Percentiles rank a stretch among this genome's conserved stretches.
These are phyloP conservation scores for Symmetrospora coprosmae DNA, from an alignment of 768 basidiomycete species.

Conservation along the genomic window DNA sequence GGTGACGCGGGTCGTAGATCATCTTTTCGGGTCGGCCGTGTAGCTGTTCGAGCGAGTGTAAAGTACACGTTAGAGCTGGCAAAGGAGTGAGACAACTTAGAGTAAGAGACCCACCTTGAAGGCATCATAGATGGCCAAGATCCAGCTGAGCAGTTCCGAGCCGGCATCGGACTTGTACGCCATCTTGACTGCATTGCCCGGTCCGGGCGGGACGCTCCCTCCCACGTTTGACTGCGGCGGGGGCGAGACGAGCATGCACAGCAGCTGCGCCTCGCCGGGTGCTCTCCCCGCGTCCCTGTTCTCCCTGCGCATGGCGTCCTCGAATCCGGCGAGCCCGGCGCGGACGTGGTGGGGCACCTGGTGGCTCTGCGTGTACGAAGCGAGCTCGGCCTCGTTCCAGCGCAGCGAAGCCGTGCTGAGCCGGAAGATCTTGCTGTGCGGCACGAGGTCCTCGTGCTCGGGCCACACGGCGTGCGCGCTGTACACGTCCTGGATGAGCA, in stretches of 20 bases:
- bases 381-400: slow-evolving; percentile 1
- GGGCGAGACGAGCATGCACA: slow-evolving; percentile 14
- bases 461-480: slow-evolving; percentile 62
- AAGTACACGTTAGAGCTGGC: neutral
- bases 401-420: slow-evolving; percentile 36
- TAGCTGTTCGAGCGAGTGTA: slow-evolving; percentile 44
- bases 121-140: slow-evolving; percentile 29
- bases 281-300: slow-evolving; percentile 13
- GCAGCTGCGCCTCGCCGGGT: neutral
- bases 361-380: neutral
- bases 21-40: slow-evolving; percentile 78
- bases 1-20: slow-evolving; percentile 78
- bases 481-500: slow-evolving; percentile 18
- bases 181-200: slow-evolving; percentile 1
- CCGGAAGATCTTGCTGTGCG: slow-evolving; percentile 76
- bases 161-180: neutral
- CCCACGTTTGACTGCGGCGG: too few relatives aligned
- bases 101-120: slow-evolving; percentile 28
- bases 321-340: neutral
- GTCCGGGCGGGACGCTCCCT: neutral
- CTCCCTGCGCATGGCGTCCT: slow-evolving; percentile 11
- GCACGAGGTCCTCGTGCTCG: slow-evolving; percentile 79
- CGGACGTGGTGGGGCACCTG: too few relatives aligned
- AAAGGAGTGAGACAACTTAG: neutral
- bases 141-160: slow-evolving; percentile 30